A percentile compares a stretch with the other conserved stretches of the same genome.
Conservation (phyloP, 805 yeast genomes). For the Debaryomyces castellii region DNA sequence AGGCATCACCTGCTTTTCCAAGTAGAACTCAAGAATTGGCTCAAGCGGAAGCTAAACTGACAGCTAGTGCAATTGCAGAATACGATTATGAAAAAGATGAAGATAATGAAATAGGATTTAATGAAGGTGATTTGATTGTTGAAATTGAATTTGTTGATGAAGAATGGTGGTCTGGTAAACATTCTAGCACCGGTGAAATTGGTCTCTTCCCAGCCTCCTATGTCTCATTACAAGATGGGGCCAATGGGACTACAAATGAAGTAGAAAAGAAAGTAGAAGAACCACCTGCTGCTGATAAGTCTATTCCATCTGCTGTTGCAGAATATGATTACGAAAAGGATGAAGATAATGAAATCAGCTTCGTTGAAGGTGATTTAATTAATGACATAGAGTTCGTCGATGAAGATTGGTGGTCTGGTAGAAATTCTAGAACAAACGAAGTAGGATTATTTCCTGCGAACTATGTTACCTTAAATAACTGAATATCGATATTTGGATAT, state of each 20-base stretch:
- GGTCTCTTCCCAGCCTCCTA: conserved; percentile 61
- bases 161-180: conserved; percentile 65
- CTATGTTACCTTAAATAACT: conserved; percentile 52
- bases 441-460: conserved; percentile 89
- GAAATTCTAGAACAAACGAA: conserved; percentile 61
- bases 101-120: conserved; percentile 69
- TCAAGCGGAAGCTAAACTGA: conserved; percentile 9
- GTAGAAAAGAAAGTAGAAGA: conserved; percentile 9
- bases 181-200: conserved; percentile 40
- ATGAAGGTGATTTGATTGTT: conserved; percentile 65
- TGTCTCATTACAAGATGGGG: conserved; percentile 37
- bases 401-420: conserved; percentile 98
- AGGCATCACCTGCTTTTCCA: conserved; percentile 15
- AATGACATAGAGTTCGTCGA: conserved; percentile 83
- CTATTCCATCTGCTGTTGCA: conserved; percentile 53
- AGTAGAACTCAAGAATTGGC: conserved; percentile 9
- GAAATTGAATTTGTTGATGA: conserved; percentile 70
- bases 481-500: not conserved
- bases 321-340: conserved; percentile 83
- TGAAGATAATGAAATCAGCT: conserved; percentile 88
- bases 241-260: conserved; percentile 12
- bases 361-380: conserved; percentile 80
- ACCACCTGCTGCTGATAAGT: conserved; percentile 16
- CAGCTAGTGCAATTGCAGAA: conserved; percentile 65
- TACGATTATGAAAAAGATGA: conserved; percentile 78